Evolutionary conservation across 352 stramenopile species (phyloP).

Genomic region (Phytopythium oedochilum): DNA sequence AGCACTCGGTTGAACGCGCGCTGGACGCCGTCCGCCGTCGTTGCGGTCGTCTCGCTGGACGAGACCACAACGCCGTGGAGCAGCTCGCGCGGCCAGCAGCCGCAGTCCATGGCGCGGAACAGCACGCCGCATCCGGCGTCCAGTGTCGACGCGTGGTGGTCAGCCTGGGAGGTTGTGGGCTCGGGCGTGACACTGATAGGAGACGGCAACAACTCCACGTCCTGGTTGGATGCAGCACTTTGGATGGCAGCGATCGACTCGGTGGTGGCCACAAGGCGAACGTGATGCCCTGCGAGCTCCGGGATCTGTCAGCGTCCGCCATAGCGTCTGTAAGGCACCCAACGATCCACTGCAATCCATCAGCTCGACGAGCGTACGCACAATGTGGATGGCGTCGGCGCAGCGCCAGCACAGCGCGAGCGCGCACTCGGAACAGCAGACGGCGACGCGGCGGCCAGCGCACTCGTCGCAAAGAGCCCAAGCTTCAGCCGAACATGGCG

Average conservation of each 20-base stretch:
- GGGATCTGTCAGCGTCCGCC: conserved; percentile 24
- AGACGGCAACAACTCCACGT: too few species aligned
- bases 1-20: conserved; percentile 54
- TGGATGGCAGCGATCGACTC: too few species aligned
- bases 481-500: neutral
- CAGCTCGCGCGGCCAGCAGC: conserved; percentile 48
- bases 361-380: conserved; percentile 20
- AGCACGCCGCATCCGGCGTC: conserved; percentile 42
- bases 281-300: conserved; percentile 26
- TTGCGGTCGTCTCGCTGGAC: conserved; percentile 20
- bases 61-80: conserved; percentile 36
- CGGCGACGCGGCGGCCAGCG: conserved; percentile 10
- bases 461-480: conserved; percentile 49
- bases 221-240: too few species aligned
- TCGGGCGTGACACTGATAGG: neutral
- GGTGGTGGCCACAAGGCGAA: conserved; percentile 9
- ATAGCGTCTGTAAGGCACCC: neutral
- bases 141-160: conserved; percentile 4
- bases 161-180: neutral
- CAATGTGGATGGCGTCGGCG: conserved; percentile 73
- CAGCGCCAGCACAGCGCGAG: conserved; percentile 53
- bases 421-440: conserved; percentile 42
- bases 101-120: conserved; percentile 42
- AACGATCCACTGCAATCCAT: neutral
- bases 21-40: conserved; percentile 5